Percentiles rank a stretch among this genome's conserved stretches.
phyloP scores from a whole-genome alignment of 306 rosid genomes.

The Rubus idaeus region DNA sequence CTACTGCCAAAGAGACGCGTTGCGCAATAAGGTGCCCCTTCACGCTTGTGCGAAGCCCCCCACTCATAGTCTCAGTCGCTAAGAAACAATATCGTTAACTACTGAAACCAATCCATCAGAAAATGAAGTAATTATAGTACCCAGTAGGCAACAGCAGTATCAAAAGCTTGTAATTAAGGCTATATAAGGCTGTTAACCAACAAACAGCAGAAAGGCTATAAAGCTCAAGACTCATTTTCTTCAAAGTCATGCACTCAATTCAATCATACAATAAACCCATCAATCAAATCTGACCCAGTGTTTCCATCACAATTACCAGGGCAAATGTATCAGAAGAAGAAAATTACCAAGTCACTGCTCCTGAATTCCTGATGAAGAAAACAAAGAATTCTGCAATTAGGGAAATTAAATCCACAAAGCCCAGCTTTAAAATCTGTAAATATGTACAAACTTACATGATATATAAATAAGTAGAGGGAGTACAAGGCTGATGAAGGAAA shows the following conservation, averaged over 20 bases:
- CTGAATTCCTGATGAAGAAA: neutral
- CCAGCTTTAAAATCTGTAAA: no score
- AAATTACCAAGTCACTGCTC: neutral
- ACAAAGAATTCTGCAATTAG: neutral
- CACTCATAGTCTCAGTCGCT: neutral
- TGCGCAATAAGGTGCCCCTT: neutral
- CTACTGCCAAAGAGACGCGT: neutral
- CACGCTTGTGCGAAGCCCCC: neutral
- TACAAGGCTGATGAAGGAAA: no score
- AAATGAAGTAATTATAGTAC: neutral
- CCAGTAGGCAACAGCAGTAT: neutral
- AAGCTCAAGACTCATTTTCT: neutral
- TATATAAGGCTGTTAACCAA: neutral
- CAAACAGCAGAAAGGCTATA: neutral
- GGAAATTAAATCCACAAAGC: neutral
- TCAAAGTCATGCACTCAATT: no score
- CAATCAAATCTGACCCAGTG: neutral
- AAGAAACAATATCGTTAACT: neutral
- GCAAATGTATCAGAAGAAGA: neutral
- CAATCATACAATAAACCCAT: neutral
- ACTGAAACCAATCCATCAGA: neutral
- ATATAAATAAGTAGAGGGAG: no score
- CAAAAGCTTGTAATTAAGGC: neutral
- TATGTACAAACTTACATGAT: no score
- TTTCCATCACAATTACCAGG: neutral